phyloP scores from a whole-genome alignment of 805 yeast species.

The Metschnikowia sp. region DNA sequence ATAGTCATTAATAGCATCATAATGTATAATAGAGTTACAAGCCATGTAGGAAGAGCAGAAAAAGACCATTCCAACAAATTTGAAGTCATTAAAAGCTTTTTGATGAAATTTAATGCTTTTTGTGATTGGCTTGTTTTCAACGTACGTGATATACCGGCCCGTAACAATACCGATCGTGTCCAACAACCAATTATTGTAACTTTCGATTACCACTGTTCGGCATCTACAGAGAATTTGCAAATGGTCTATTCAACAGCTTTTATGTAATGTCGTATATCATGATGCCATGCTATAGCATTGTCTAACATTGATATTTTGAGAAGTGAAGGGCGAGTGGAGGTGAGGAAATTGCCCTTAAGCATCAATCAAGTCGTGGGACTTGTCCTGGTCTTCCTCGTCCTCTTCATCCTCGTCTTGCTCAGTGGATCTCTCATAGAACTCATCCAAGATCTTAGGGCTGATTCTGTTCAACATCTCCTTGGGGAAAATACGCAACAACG shows the following conservation, averaged over 20 bases:
- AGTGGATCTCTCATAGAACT: constrained; percentile 90
- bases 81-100: too few relatives aligned
- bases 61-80: too few relatives aligned
- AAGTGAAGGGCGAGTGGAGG: constrained; percentile 6
- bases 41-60: too few relatives aligned
- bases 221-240: neutral
- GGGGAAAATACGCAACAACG: constrained; percentile 95
- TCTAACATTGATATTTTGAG: constrained; percentile 8
- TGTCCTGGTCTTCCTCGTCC: constrained; percentile 35
- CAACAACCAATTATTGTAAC: too few relatives aligned
- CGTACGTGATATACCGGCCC: too few relatives aligned
- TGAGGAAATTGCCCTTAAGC: constrained; percentile 23
- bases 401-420: constrained; percentile 58
- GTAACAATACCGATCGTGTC: too few relatives aligned
- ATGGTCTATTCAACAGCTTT: neutral
- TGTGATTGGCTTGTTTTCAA: too few relatives aligned
- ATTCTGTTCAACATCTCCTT: constrained; percentile 98
- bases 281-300: constrained; percentile 5
- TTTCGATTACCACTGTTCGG: neutral
- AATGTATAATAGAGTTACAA: neutral
- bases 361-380: constrained; percentile 42
- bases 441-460: constrained; percentile 93
- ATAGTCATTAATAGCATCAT: neutral
- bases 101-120: too few relatives aligned
- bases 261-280: constrained; percentile 1